These are phyloP conservation scores for Saccharomyces hybrid DNA, from an alignment of 1,139 yeast species.

Conservation along the genomic window DNA sequence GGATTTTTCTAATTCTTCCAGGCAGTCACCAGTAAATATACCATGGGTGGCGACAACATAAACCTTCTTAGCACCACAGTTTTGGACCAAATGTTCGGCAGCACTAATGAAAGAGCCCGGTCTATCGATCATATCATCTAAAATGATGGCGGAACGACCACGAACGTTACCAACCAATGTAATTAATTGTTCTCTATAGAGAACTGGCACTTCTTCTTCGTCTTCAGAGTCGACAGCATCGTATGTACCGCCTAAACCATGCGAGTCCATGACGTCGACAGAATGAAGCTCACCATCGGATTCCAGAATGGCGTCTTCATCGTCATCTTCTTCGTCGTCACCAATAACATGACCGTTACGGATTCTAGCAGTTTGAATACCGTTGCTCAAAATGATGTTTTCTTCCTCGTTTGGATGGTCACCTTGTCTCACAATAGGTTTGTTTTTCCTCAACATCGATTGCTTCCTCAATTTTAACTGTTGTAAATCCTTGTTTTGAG, in stretches of 20 bases:
- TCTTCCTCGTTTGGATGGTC: slow-evolving; percentile 56
- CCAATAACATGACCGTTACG: slow-evolving; percentile 97
- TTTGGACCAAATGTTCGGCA: slow-evolving; percentile 90
- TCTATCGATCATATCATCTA: slow-evolving; percentile 96
- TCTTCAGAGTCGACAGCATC: slow-evolving; percentile 73
- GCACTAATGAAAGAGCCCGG: slow-evolving; percentile 93
- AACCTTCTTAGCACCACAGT: slow-evolving; percentile 91
- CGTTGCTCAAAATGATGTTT: slow-evolving; percentile 61
- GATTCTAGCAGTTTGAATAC: slow-evolving; percentile 91
- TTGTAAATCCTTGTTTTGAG: slow-evolving; percentile 33
- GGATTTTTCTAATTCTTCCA: slow-evolving; percentile 70
- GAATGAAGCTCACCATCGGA: slow-evolving; percentile 31
- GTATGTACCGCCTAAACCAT: slow-evolving; percentile 76
- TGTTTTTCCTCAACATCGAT: slow-evolving; percentile 32
- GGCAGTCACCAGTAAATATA: slow-evolving; percentile 77
- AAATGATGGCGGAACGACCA: slow-evolving; percentile 81
- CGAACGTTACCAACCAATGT: slow-evolving; percentile 95
- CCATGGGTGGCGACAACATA: slow-evolving; percentile 95
- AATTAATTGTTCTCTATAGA: slow-evolving; percentile 76
- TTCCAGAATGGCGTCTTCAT: slow-evolving; percentile 31
- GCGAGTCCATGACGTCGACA: slow-evolving; percentile 27
- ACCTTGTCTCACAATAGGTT: slow-evolving; percentile 35
- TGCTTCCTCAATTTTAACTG: slow-evolving; percentile 35
- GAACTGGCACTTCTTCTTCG: slow-evolving; percentile 69
- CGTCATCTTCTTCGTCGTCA: slow-evolving; percentile 82